Evolutionary conservation across 2,329 filamentous ascomycete species (phyloP).

Genomic region (Ophiostoma australiae): DNA sequence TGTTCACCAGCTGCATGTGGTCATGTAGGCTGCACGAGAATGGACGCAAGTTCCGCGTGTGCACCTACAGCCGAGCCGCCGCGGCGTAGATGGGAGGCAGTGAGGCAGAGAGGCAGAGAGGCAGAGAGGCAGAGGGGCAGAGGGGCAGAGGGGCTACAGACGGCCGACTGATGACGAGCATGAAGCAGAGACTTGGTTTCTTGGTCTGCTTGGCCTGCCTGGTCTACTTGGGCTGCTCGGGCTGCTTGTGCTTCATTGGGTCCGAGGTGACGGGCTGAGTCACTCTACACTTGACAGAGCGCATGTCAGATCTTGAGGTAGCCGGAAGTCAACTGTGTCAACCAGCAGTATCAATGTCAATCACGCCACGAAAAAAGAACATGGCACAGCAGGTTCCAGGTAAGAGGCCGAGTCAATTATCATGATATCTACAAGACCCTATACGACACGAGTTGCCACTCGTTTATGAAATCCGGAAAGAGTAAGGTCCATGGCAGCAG

Average conservation of each 20-base stretch:
- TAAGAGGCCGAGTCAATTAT: background rate
- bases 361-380: background rate
- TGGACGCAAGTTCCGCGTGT: background rate
- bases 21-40: background rate
- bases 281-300: background rate
- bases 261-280: background rate
- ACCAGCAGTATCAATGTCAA: background rate
- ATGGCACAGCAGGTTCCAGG: background rate
- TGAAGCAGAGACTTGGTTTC: background rate
- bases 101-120: background rate
- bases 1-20: conserved; percentile 10
- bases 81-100: background rate
- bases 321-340: background rate
- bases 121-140: background rate
- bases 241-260: background rate
- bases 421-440: background rate
- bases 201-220: background rate
- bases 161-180: conserved; percentile 1
- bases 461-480: background rate
- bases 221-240: too few relatives aligned
- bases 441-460: background rate
- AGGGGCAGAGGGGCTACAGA: background rate
- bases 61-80: conserved; percentile 4
- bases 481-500: background rate
- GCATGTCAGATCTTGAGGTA: background rate